A percentile compares a stretch with the other conserved stretches of the same genome.
Evolutionary conservation across 352 stramenopile genomes (phyloP).

Genomic region (Phytophthora parvispora): DNA sequence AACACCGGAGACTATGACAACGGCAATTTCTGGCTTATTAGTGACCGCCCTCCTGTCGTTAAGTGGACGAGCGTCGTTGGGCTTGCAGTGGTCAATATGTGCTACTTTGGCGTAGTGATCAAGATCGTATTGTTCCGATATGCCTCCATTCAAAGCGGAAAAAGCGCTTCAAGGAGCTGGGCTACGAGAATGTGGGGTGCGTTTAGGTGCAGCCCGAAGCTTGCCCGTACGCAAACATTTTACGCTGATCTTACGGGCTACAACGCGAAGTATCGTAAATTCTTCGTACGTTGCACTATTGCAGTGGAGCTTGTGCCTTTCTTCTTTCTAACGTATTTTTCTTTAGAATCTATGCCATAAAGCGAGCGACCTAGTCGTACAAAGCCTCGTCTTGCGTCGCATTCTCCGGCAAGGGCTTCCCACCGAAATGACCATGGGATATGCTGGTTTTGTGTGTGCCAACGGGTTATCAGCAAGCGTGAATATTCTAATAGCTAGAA

Average conservation of each 20-base stretch:
- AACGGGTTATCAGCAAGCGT: constrained; percentile 29
- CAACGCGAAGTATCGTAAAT: constrained; percentile 30
- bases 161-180: not conserved
- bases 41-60: constrained; percentile 1
- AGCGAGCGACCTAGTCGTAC: constrained; percentile 23
- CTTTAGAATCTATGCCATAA: constrained; percentile 40
- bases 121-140: constrained; percentile 1
- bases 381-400: constrained; percentile 26
- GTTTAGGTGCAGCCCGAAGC: not conserved
- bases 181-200: not conserved
- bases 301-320: not conserved
- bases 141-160: not conserved
- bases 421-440: not conserved
- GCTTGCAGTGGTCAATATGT: constrained; percentile 12
- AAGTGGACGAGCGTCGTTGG: constrained; percentile 17
- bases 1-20: constrained; percentile 43
- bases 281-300: constrained; percentile 20
- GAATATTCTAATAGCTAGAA: constrained; percentile 14
- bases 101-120: constrained; percentile 4
- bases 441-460: constrained; percentile 2
- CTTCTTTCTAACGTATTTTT: not conserved
- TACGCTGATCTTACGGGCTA: constrained; percentile 30
- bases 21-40: constrained; percentile 47
- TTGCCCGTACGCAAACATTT: not conserved
- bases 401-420: constrained; percentile 32